phyloP scores from a whole-genome alignment of 2,329 filamentous ascomycete species.

The Furcasterigmium sp. region DNA sequence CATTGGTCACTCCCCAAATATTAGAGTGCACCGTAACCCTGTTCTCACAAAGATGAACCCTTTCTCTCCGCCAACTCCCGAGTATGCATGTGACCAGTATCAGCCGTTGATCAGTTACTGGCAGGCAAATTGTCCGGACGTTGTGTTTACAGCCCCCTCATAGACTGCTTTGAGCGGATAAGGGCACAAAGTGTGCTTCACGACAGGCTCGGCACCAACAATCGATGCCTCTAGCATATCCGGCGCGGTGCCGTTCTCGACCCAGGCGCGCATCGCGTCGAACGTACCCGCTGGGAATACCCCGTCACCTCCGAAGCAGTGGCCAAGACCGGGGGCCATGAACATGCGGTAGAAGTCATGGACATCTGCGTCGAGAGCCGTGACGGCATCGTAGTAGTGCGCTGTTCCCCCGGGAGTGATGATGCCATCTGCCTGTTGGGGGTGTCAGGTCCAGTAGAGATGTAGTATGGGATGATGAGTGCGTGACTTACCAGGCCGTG shows the following conservation, averaged over 20 bases:
- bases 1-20: too few relatives aligned
- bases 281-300: constrained; percentile 17
- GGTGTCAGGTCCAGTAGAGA: neutral
- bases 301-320: constrained; percentile 24
- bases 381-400: constrained; percentile 21
- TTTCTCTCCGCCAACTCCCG: too few relatives aligned
- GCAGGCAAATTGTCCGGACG: too few relatives aligned
- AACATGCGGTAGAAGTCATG: constrained; percentile 26
- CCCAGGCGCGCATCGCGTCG: constrained; percentile 19
- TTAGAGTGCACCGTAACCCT: too few relatives aligned
- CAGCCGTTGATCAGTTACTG: too few relatives aligned
- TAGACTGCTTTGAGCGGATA: neutral
- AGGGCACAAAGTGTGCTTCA: neutral
- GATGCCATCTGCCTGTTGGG: constrained; percentile 12
- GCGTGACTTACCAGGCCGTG: neutral
- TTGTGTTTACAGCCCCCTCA: neutral
- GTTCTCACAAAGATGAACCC: too few relatives aligned
- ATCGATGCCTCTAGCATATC: constrained; percentile 10
- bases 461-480: neutral
- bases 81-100: too few relatives aligned
- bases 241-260: constrained; percentile 22
- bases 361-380: constrained; percentile 10
- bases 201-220: constrained; percentile 2
- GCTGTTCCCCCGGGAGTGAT: constrained; percentile 13
- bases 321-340: constrained; percentile 23